Base-by-base conservation (phyloP, 78 protist species). In the Cavenderia fasciculata region DNA sequence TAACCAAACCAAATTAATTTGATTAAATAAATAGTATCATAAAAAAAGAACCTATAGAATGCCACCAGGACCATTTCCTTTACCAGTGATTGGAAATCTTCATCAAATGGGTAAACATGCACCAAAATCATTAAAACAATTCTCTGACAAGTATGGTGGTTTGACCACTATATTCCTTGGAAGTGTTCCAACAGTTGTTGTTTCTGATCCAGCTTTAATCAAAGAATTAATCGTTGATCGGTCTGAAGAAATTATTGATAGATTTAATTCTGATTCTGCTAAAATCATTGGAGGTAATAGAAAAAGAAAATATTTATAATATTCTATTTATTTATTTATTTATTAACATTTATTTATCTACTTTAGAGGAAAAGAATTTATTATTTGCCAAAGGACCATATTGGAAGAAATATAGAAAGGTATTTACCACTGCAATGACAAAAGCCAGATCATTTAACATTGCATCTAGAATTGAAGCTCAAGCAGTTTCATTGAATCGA, bases 61-160 rank as follows among this genome's bases (percentile, higher is more conserved):
- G 88, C 88, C 88, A 52, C 88, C 88, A 40, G 88, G 88, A 16
- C 88, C 88, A 49, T 79, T 79, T 38, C 88, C 88, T 54, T 36
- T 79, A 14, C 88, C 88, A 66, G 41, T 79, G 0, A 59, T 79
- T 25, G 88, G 88, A 2, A 79, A 79, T 46, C 29, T 79, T 21
- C 88, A 79, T 52, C 88, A 79, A 54, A 21, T 79, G 0, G 88
- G 88, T 21, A 79, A 51, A 43, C 47, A 62, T 41, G 77, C 88
- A 31, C 71, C 63, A 41, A 79, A 79, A 49, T 44, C 88, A 25
- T 56, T 79, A 29, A 63, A 79, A 46, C 4, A n/a, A 25, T 79
- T 79, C 12, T 65, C 88, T 0, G 88, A 79, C 0, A 79, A 66
- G 43, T 79, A 79, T 79, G 88, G 88, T 41, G 88, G 88, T 18